Base-by-base conservation (phyloP, 495 filamentous ascomycete species). In the Viridothelium virens region DNA sequence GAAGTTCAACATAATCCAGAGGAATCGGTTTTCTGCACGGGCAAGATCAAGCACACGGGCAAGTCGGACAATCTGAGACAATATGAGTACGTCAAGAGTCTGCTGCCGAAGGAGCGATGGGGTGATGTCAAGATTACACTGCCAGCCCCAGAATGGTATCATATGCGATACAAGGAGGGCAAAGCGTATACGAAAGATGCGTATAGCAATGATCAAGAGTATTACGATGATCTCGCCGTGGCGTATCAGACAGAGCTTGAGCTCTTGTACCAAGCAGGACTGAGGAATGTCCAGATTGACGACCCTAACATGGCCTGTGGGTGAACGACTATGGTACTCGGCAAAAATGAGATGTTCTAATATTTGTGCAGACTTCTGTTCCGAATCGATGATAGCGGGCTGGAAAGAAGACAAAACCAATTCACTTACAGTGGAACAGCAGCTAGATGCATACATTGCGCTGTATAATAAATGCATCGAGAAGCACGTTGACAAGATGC, bases 401-500 rank as follows among this genome's bases (percentile, higher is more conserved):
- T 87, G 84, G 74, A 82, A 80, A 65, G 75, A 79, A 9, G 86
- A 87, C 67, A 78, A 74, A 9, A 68, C 79, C 62, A 85, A 85
- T 66, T 81, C 70, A 76, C 82, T 76, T 80, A 86, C 77, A 63
- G 74, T 84, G 56, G 86, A 90, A 37, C 82, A 85, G 62, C 82
- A 89, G 59, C 82, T 92, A 56, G 85, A 90, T 65, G 82, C 85
- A 39, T 92, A 92, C 75, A 88, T 92, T 75, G 79, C 80, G 66
- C 81, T 89, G 65, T 91, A 92, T 81, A 92, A 92, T 74, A 85
- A 87, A 76, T 84, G 82, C 74, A 80, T 91, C 75, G 77, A 82
- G 69, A 78, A 59, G 53, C 53, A 59, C 53, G 36, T 36, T 82
- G 59, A 79, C 84, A 2, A 90, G 69, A 81, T 90, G 75, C 87